Base-by-base conservation (phyloP, 2,329 filamentous ascomycete species). In the Cryphonectria nitschkei region DNA sequence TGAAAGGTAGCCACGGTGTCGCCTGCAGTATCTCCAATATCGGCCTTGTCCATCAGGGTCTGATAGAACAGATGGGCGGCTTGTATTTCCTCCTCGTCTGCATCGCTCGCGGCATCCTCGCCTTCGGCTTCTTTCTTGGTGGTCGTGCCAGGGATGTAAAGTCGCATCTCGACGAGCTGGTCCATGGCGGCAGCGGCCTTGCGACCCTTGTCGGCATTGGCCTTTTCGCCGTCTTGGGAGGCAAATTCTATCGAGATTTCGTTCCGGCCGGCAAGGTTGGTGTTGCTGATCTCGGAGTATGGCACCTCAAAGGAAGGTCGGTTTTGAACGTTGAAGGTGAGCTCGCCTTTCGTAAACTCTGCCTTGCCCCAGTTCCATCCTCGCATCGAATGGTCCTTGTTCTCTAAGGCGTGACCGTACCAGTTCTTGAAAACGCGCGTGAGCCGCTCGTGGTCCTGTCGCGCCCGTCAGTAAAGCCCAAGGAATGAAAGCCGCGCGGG, bases 301-400 rank as follows among this genome's bases (percentile, higher is more conserved):
- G 97, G 95, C 6, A 99, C 91, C 82, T 98, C 96, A 81, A 99
- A 99, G 6, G 95, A 93, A 3, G 96, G 96, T 76, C 94, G 90
- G 82, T 98, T 99, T 80, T 97, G 94, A 52, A 99, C 96, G 80
- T 95, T 98, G 86, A 99, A 99, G 41, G 93, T 89, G 69, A 99
- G 89, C 84, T 99, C 96, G 68, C 94, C 92, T 82, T 98, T 97
- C 73, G 92, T 92, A 80, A 99, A 97, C 78, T 99, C 96, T 74
- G 94, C 93, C 83, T 98, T 99, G 77, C 96, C 96, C 97, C 96
- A 99, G 81, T 99, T 99, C 96, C 96, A 99, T 70, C 96, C 96
- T 76, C 96, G 90, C 71, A 99, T 85, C 34, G 96, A 94, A 81
- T 98, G 96, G 82, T 99, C 96, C 81, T 93, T 94, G 80, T 89